phyloP scores from a whole-genome alignment of 1,284 basidiomycete species.

The Pascua guehoae region DNA sequence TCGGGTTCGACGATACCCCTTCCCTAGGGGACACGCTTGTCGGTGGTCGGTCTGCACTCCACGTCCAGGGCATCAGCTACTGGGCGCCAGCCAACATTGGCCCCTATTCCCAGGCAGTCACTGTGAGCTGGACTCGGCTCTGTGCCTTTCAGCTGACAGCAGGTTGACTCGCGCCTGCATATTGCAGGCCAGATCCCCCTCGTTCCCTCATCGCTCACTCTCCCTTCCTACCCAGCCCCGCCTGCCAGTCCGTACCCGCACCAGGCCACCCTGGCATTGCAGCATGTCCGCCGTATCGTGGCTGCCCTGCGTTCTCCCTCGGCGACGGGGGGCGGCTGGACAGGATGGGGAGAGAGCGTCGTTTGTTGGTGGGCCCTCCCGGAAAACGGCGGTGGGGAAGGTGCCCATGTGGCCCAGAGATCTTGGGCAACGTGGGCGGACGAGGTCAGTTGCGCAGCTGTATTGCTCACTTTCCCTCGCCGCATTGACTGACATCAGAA shows the following conservation, averaged over 20 bases:
- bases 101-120: slow-evolving; percentile 91
- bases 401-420: slow-evolving; percentile 50
- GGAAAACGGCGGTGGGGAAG: slow-evolving; percentile 32
- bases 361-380: slow-evolving; percentile 62
- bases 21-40: background rate
- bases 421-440: slow-evolving; percentile 50
- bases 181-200: slow-evolving; percentile 95
- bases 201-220: slow-evolving; percentile 65
- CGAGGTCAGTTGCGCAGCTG: background rate
- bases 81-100: slow-evolving; percentile 99
- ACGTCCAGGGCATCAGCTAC: slow-evolving; percentile 92
- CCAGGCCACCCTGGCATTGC: slow-evolving; percentile 64
- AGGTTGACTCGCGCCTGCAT: slow-evolving; percentile 72
- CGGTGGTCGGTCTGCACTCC: slow-evolving; percentile 62
- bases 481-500: slow-evolving; percentile 26
- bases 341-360: slow-evolving; percentile 59
- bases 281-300: slow-evolving; percentile 72
- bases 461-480: too few relatives aligned
- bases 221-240: slow-evolving; percentile 57
- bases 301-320: slow-evolving; percentile 55
- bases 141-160: slow-evolving; percentile 3
- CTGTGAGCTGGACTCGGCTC: slow-evolving; percentile 55
- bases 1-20: slow-evolving; percentile 56
- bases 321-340: slow-evolving; percentile 61
- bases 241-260: slow-evolving; percentile 29